A percentile compares a stretch with the other conserved stretches of the same genome.
These are phyloP conservation scores for Mycena chlorophos DNA, from an alignment of 768 basidiomycete species.

Conservation along the genomic window DNA sequence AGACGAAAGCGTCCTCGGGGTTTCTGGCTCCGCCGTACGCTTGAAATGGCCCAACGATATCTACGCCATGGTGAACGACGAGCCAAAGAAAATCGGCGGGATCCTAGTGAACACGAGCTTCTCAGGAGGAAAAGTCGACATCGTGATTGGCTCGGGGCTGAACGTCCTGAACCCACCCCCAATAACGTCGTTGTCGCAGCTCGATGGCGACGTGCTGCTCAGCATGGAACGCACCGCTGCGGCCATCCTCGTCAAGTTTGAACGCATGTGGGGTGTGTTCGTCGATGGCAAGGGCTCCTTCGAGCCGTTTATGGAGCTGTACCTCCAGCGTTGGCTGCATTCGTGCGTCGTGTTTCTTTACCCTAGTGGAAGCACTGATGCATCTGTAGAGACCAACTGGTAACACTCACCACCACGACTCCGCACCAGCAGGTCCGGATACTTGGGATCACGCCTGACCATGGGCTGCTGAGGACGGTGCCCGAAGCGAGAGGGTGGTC, in stretches of 20 bases:
- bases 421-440: slow-evolving; percentile 77
- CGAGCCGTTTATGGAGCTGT: slow-evolving; percentile 75
- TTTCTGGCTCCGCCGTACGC: slow-evolving; percentile 55
- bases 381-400: slow-evolving; percentile 70
- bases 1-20: slow-evolving; percentile 53
- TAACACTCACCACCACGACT: slow-evolving; percentile 75
- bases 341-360: slow-evolving; percentile 57
- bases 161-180: slow-evolving; percentile 84
- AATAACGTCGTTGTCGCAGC: slow-evolving; percentile 76
- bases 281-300: slow-evolving; percentile 68
- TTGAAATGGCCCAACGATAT: slow-evolving; percentile 99
- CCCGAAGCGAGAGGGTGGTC: slow-evolving; percentile 48
- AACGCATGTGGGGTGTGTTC: slow-evolving; percentile 76
- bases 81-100: slow-evolving; percentile 81
- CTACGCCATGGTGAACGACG: slow-evolving; percentile 62
- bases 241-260: slow-evolving; percentile 73
- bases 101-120: slow-evolving; percentile 90
- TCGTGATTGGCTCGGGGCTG: slow-evolving; percentile 87
- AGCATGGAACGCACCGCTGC: slow-evolving; percentile 78
- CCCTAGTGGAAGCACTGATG: background rate
- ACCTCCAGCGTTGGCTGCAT: slow-evolving; percentile 86
- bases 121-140: slow-evolving; percentile 63
- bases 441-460: slow-evolving; percentile 80
- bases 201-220: slow-evolving; percentile 43
- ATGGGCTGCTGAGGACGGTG: slow-evolving; percentile 84